Percentiles rank a stretch among this genome's conserved stretches.
phyloP scores from a whole-genome alignment of 202 grass and related monocot genomes.

The Carex sylvatica region DNA sequence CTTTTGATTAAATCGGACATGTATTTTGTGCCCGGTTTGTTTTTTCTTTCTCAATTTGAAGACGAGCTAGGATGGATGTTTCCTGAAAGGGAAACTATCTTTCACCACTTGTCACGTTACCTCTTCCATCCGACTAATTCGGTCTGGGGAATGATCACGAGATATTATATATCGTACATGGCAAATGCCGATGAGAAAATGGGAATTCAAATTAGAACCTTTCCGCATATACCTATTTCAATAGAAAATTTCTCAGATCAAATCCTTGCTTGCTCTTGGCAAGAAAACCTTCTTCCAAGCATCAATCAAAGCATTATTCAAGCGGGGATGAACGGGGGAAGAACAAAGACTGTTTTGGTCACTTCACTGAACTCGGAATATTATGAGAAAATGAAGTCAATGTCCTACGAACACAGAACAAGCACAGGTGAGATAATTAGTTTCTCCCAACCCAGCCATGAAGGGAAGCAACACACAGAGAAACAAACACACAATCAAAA shows the following conservation, averaged over 20 bases:
- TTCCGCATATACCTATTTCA: constrained; percentile 29
- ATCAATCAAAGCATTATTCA: neutral
- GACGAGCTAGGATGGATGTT: constrained; percentile 52
- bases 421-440: constrained; percentile 30
- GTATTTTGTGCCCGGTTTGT: constrained; percentile 52
- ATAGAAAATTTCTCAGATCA: constrained; percentile 46
- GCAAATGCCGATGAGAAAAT: constrained; percentile 39
- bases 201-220: constrained; percentile 60
- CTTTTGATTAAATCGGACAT: constrained; percentile 48
- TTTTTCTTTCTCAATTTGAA: constrained; percentile 34
- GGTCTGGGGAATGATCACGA: constrained; percentile 47
- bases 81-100: constrained; percentile 47
- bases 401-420: constrained; percentile 57
- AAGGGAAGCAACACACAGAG: constrained; percentile 33
- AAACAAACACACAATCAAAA: constrained; percentile 52
- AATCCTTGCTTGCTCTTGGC: constrained; percentile 45
- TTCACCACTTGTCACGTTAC: constrained; percentile 50
- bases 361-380: constrained; percentile 47
- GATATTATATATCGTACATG: constrained; percentile 51
- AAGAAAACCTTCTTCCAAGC: constrained; percentile 47
- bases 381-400: constrained; percentile 45
- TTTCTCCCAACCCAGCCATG: constrained; percentile 58
- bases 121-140: constrained; percentile 55
- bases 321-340: neutral
- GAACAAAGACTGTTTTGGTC: constrained; percentile 42